phyloP scores from a whole-genome alignment of 495 filamentous ascomycete species.

The Aspergillus coremiiformis region DNA sequence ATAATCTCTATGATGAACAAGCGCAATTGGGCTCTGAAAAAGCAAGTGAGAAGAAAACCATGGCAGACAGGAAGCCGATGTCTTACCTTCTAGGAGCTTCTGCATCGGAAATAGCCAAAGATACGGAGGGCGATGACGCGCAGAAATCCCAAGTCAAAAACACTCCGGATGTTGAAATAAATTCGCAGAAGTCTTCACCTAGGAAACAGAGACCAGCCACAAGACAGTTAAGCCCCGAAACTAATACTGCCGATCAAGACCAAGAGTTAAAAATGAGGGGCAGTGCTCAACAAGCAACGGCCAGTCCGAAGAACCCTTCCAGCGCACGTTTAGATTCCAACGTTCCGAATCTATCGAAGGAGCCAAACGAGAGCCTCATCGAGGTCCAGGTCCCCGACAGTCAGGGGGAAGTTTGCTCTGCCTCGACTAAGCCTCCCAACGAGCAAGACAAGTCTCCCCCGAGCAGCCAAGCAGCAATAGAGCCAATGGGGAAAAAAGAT shows the following conservation, averaged over 20 bases:
- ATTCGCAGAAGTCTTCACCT: background rate
- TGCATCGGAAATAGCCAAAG: background rate
- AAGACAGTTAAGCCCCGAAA: background rate
- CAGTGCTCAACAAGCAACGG: background rate
- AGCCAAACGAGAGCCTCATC: conserved; percentile 12
- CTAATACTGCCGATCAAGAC: background rate
- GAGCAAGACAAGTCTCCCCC: background rate
- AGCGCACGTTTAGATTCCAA: background rate
- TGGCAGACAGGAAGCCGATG: conserved; percentile 30
- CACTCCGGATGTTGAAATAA: background rate
- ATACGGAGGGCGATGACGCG: background rate
- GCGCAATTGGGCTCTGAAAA: conserved; percentile 18
- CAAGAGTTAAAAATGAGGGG: background rate
- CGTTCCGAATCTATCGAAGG: background rate
- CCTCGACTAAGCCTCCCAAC: background rate
- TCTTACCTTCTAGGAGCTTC: conserved; percentile 29
- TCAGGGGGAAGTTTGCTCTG: conserved; percentile 16
- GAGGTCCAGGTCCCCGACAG: conserved; percentile 31
- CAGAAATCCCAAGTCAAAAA: background rate
- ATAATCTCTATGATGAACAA: conserved; percentile 43
- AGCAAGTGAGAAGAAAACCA: conserved; percentile 5
- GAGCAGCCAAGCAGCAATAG: background rate
- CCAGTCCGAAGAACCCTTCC: background rate
- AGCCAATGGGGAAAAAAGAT: background rate
- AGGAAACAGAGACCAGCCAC: background rate